Evolutionary conservation across 2,329 filamentous ascomycete species (phyloP).

Genomic region (Talaromyces sp.): DNA sequence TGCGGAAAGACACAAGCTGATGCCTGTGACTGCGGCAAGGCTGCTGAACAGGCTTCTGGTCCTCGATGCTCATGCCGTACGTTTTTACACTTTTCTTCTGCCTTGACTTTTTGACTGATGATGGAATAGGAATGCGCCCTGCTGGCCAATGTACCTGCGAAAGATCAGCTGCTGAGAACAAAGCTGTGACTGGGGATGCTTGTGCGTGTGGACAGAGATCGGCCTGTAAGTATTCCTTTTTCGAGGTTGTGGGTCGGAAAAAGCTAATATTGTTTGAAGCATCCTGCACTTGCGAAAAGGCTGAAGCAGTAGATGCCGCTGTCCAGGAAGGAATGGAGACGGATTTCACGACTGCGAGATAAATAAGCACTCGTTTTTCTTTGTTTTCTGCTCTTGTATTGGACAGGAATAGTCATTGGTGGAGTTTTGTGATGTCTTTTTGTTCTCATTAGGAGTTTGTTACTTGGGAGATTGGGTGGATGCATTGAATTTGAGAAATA

Average conservation of each 20-base stretch:
- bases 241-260: neutral
- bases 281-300: slow-evolving; percentile 79
- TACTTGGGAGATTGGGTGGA: no score
- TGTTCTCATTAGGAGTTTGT: no score
- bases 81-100: slow-evolving; percentile 20
- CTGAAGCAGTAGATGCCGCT: slow-evolving; percentile 50
- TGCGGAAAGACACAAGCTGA: slow-evolving; percentile 85
- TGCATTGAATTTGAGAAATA: no score
- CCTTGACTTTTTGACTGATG: slow-evolving; percentile 17
- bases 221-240: slow-evolving; percentile 49
- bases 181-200: slow-evolving; percentile 50
- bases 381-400: neutral
- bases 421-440: neutral
- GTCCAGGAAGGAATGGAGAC: slow-evolving; percentile 54
- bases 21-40: slow-evolving; percentile 77
- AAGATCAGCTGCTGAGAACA: slow-evolving; percentile 64
- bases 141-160: slow-evolving; percentile 79
- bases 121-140: slow-evolving; percentile 56
- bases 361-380: neutral
- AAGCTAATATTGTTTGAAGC: slow-evolving; percentile 31
- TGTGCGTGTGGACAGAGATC: slow-evolving; percentile 75
- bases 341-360: slow-evolving; percentile 62
- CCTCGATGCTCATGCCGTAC: slow-evolving; percentile 75
- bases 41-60: slow-evolving; percentile 63
- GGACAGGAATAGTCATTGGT: neutral